Evolutionary conservation across 208 protist species (phyloP).

Genomic region (Acanthamoeba royreba): DNA sequence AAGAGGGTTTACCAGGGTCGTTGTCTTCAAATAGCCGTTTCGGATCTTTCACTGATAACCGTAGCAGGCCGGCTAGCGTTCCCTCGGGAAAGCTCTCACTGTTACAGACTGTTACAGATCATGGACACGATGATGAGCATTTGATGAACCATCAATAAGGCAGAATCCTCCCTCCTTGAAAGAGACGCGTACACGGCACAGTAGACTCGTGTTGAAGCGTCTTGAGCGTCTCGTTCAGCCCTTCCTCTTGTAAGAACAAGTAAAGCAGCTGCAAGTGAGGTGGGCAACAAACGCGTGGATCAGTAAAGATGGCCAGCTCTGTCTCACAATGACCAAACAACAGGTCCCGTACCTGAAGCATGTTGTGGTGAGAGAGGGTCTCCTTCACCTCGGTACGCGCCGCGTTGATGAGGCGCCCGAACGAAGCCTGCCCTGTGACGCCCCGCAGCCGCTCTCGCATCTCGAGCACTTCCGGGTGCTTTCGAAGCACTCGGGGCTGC

Average conservation of each 20-base stretch:
- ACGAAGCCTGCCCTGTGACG: not conserved
- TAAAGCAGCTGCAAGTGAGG: not conserved
- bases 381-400: slow-evolving; percentile 8
- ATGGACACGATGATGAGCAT: not conserved
- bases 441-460: not conserved
- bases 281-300: not conserved
- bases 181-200: not conserved
- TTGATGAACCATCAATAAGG: not conserved
- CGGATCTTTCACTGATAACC: not conserved
- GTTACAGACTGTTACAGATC: not conserved
- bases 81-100: not conserved
- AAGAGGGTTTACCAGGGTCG: no score
- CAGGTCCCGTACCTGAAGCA: not conserved
- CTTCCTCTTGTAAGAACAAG: not conserved
- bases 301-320: not conserved
- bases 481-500: not conserved
- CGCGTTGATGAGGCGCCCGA: not conserved
- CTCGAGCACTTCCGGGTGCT: not conserved
- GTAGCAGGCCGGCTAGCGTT: not conserved
- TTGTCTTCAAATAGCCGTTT: not conserved
- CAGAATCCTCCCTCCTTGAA: no score
- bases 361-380: not conserved
- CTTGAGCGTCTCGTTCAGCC: not conserved
- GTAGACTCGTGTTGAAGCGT: not conserved
- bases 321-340: not conserved